These are phyloP conservation scores for Euclidium syriacum DNA, from an alignment of 345 rosid species.

Conservation along the genomic window DNA sequence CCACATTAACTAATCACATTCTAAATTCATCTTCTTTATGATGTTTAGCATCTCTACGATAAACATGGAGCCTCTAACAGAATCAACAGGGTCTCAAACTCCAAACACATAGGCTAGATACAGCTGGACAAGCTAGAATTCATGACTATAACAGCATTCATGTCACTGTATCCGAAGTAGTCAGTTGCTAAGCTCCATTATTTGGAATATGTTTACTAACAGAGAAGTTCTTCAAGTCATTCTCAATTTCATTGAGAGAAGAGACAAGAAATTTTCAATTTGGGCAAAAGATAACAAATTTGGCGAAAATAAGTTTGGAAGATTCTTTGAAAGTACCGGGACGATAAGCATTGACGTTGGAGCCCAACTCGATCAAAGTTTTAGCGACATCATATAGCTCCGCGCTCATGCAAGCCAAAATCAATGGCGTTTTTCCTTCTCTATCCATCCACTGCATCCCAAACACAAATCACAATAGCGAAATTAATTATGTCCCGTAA, in stretches of 20 bases:
- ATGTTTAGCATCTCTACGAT: neutral
- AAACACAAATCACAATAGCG: neutral
- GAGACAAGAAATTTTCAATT: neutral
- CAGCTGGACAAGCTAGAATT: neutral
- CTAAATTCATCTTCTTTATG: neutral
- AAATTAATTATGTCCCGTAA: neutral
- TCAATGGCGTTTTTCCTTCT: constrained; percentile 94
- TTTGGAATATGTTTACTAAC: too few species aligned
- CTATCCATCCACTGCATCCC: constrained; percentile 76
- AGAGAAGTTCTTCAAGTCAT: too few species aligned
- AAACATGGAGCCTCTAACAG: neutral
- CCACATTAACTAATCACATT: neutral
- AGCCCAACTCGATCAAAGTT: constrained; percentile 80
- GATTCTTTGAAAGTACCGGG: constrained; percentile 43
- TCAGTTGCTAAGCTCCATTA: neutral
- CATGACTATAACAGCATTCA: neutral
- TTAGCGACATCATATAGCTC: constrained; percentile 61
- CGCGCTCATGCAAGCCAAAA: constrained; percentile 67
- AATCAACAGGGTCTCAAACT: neutral
- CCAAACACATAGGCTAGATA: neutral
- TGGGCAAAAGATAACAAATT: neutral
- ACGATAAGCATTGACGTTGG: constrained; percentile 81
- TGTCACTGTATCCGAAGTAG: neutral
- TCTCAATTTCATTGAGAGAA: too few species aligned
- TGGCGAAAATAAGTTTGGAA: neutral